Conservation (phyloP, 805 yeast species). For the Saccharomycopsis babjevae region DNA sequence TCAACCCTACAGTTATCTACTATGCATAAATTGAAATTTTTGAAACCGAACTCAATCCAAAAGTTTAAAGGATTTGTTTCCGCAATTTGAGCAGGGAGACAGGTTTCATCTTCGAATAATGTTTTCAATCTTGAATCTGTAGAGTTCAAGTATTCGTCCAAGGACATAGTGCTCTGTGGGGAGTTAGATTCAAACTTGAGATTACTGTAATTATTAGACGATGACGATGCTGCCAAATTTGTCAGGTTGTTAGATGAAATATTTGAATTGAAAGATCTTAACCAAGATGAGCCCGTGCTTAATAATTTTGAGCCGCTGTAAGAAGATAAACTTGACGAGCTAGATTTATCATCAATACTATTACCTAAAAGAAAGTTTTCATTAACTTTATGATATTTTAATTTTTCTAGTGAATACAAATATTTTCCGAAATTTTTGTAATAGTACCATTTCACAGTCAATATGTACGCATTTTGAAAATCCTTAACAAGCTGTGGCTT, state of each 20-base stretch:
- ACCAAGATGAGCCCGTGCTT: slow-evolving; percentile 10
- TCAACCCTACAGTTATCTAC: slow-evolving; percentile 73
- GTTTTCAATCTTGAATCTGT: slow-evolving; percentile 53
- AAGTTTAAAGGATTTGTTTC: slow-evolving; percentile 58
- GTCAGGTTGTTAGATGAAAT: background rate
- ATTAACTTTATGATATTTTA: slow-evolving; percentile 48
- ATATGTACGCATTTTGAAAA: slow-evolving; percentile 67
- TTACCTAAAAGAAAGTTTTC: slow-evolving; percentile 46
- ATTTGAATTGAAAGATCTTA: slow-evolving; percentile 9
- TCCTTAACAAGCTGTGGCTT: slow-evolving; percentile 60
- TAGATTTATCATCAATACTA: slow-evolving; percentile 18
- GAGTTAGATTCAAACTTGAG: background rate
- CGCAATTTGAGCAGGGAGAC: slow-evolving; percentile 75
- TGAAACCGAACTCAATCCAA: slow-evolving; percentile 64
- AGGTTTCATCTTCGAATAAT: slow-evolving; percentile 45
- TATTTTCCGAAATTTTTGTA: slow-evolving; percentile 68
- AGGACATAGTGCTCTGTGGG: slow-evolving; percentile 10
- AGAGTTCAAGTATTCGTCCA: slow-evolving; percentile 43
- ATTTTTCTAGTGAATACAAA: slow-evolving; percentile 56
- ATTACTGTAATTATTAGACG: too few species aligned
- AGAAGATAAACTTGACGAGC: background rate
- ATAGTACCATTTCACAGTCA: slow-evolving; percentile 93
- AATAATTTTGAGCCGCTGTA: background rate
- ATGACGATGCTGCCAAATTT: background rate
- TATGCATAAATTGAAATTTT: slow-evolving; percentile 63